A percentile compares a stretch with the other conserved stretches of the same genome.
Conservation (phyloP, 169 alveolate species). For the Cyclospora cayetanensis region DNA sequence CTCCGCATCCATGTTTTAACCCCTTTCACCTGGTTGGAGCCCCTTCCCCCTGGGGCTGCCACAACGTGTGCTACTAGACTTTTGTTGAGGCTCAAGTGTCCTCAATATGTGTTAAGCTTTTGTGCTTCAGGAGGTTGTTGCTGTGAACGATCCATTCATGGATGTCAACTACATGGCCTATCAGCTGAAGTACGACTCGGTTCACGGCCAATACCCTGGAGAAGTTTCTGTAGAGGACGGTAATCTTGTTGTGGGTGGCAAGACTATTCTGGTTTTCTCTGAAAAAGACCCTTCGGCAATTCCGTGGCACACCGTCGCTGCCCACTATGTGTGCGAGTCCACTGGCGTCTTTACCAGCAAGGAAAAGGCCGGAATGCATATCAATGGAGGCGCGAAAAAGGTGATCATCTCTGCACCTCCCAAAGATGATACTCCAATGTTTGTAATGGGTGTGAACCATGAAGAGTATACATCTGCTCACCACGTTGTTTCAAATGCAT, state of each 20-base stretch:
- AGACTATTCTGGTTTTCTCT: constrained; percentile 85
- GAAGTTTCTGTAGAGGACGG: constrained; percentile 87
- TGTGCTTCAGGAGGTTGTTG: constrained; percentile 86
- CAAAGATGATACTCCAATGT: constrained; percentile 97
- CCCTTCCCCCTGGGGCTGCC: not conserved
- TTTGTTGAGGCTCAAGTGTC: too few relatives aligned
- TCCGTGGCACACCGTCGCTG: constrained; percentile 97
- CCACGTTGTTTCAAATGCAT: constrained; percentile 98
- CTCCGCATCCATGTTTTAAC: not conserved
- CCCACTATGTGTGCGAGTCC: constrained; percentile 97
- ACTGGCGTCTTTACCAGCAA: constrained; percentile 97
- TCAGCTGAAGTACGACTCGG: constrained; percentile 96
- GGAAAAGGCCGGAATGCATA: constrained; percentile 95
- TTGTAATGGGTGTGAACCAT: constrained; percentile 99
- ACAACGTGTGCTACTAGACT: not conserved
- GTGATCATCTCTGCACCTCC: constrained; percentile 99
- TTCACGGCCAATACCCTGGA: constrained; percentile 93
- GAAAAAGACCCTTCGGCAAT: constrained; percentile 96
- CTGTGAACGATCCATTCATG: constrained; percentile 99
- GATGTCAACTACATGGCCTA: constrained; percentile 95
- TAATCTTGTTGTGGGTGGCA: constrained; percentile 87
- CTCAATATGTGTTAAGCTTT: too few relatives aligned
- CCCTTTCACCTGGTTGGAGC: not conserved
- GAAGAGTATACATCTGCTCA: constrained; percentile 88
- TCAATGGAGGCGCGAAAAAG: constrained; percentile 97